Percentiles rank a stretch among this genome's conserved stretches.
Conservation (phyloP, 2,329 filamentous ascomycete genomes). For the Monosporascus sp. region DNA sequence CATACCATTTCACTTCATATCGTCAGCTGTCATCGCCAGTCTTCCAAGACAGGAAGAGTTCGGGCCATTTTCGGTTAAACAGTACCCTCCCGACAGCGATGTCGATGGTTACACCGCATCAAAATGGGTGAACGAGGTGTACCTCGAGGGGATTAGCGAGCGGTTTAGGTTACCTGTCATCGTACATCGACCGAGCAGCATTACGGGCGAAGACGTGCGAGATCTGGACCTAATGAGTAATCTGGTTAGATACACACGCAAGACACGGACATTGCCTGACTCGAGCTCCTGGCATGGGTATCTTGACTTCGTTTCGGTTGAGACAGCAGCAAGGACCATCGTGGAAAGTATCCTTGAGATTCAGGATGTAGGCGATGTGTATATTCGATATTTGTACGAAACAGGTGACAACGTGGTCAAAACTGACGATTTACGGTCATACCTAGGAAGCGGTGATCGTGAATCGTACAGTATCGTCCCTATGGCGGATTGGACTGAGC, state of each 20-base stretch:
- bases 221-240: conserved; percentile 5
- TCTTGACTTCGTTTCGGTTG: neutral
- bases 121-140: conserved; percentile 21
- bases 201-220: neutral
- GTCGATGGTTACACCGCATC: conserved; percentile 17
- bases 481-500: no score
- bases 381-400: conserved; percentile 8
- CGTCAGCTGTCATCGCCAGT: conserved; percentile 18
- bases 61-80: neutral
- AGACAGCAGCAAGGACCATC: neutral
- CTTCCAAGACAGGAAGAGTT: neutral
- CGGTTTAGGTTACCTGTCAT: neutral
- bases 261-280: neutral
- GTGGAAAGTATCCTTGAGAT: conserved; percentile 2
- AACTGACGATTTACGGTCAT: no score
- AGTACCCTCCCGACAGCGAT: no score
- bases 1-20: conserved; percentile 33
- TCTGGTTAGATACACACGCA: neutral
- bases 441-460: no score
- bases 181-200: conserved; percentile 3
- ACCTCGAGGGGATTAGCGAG: conserved; percentile 12
- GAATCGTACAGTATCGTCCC: no score
- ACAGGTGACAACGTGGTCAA: no score
- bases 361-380: conserved; percentile 7
- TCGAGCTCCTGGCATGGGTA: neutral